phyloP scores from a whole-genome alignment of 202 grass and related monocot genomes.

The Brachypodium distachyon region DNA sequence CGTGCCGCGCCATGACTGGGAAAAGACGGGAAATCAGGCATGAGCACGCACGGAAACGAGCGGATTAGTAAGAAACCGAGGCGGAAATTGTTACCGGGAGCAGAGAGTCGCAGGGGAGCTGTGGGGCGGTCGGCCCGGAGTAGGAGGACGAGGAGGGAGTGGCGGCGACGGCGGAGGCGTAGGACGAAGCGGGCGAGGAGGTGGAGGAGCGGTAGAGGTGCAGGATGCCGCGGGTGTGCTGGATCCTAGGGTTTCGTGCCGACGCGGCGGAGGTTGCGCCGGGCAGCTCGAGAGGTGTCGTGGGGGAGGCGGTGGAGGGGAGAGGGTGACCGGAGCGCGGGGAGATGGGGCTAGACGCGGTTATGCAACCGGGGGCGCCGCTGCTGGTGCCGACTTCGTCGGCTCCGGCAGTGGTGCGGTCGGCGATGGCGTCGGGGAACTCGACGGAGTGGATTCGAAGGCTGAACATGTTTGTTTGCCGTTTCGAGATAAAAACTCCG shows the following conservation, averaged over 20 bases:
- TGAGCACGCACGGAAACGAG: not conserved
- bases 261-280: conserved; percentile 14
- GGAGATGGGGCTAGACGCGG: not conserved
- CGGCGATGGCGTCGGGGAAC: not conserved
- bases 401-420: not conserved
- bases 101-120: conserved; percentile 26
- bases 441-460: conserved; percentile 69
- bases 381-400: conserved; percentile 18
- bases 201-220: conserved; percentile 39
- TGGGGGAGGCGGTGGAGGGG: not conserved
- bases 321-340: not conserved
- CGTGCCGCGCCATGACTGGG: conserved; percentile 48
- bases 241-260: conserved; percentile 35
- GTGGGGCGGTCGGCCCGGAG: not conserved
- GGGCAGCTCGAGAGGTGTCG: conserved; percentile 28
- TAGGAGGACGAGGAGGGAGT: conserved; percentile 44
- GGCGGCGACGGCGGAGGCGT: conserved; percentile 24
- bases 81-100: conserved; percentile 30
- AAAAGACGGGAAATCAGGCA: not conserved
- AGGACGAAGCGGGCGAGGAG: conserved; percentile 1
- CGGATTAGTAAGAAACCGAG: not conserved
- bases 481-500: not conserved
- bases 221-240: conserved; percentile 43
- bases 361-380: not conserved
- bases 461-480: conserved; percentile 46